These are phyloP conservation scores for Coemansia sp. DNA, from an alignment of 192 early-diverging fungal species.

Conservation along the genomic window DNA sequence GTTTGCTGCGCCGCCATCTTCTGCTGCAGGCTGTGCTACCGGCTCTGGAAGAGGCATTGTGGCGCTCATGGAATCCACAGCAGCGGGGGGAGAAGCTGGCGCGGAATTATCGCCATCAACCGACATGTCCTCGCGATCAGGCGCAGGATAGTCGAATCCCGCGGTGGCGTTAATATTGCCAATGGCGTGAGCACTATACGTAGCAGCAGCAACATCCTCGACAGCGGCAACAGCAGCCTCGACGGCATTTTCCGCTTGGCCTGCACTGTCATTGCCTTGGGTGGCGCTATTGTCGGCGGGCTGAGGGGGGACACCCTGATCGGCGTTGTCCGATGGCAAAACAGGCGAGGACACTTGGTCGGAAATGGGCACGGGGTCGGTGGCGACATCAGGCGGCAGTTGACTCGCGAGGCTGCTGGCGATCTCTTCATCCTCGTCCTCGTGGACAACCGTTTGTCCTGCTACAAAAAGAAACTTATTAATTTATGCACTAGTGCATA, in stretches of 20 bases:
- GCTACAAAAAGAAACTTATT: slow-evolving; percentile 28
- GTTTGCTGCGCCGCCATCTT: neutral
- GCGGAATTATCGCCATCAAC: neutral
- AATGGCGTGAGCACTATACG: slow-evolving; percentile 1
- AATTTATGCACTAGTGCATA: slow-evolving; percentile 36
- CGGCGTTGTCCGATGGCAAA: neutral
- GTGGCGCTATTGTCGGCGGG: slow-evolving; percentile 5
- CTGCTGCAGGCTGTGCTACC: neutral
- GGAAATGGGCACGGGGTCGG: neutral
- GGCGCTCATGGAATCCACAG: neutral
- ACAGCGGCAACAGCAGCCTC: slow-evolving; percentile 28
- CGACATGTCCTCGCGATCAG: slow-evolving; percentile 2
- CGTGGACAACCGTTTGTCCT: slow-evolving; percentile 51
- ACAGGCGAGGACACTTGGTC: neutral
- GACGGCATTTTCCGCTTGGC: slow-evolving; percentile 5
- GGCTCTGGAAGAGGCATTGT: neutral
- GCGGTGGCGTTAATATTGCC: neutral
- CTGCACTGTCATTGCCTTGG: neutral
- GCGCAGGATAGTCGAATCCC: neutral
- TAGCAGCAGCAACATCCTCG: slow-evolving; percentile 12
- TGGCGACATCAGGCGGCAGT: neutral
- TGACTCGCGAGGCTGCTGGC: neutral
- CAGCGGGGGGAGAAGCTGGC: neutral
- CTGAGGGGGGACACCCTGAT: neutral
- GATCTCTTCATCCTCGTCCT: slow-evolving; percentile 37